Conservation (phyloP, 768 basidiomycete genomes). For the Rhodosporidiobolus sp. region DNA sequence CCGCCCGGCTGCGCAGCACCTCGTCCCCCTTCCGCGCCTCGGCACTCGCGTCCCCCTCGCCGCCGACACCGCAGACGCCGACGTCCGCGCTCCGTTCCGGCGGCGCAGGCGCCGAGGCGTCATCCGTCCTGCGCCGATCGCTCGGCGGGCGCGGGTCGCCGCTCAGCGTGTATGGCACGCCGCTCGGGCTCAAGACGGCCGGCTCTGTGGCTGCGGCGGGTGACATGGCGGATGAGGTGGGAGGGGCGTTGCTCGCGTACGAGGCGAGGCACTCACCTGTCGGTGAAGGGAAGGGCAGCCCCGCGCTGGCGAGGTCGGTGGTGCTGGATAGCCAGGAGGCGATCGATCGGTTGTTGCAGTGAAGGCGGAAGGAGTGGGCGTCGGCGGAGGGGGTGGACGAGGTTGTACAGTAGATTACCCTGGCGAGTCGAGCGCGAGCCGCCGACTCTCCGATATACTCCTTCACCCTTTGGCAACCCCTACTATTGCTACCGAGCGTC, state of each 20-base stretch:
- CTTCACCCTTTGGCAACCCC: not conserved
- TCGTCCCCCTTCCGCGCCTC: conserved; percentile 30
- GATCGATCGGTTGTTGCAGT: conserved; percentile 33
- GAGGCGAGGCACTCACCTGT: conserved; percentile 32
- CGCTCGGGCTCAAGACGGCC: not conserved
- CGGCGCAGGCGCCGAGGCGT: not conserved
- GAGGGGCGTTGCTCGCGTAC: conserved; percentile 15
- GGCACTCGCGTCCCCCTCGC: not conserved
- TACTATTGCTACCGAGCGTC: too few relatives aligned
- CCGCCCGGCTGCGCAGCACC: conserved; percentile 2
- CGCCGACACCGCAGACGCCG: conserved; percentile 32
- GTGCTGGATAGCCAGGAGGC: conserved; percentile 27
- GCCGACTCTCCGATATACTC: not conserved
- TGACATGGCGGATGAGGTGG: conserved; percentile 14
- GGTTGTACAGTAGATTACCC: not conserved
- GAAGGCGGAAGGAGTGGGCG: not conserved
- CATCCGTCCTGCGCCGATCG: conserved; percentile 2
- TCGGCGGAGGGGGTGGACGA: too few relatives aligned
- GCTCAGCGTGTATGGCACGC: not conserved
- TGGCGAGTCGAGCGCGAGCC: not conserved
- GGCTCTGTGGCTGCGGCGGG: not conserved
- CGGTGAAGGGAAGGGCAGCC: not conserved
- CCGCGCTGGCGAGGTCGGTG: not conserved
- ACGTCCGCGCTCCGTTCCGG: conserved; percentile 9
- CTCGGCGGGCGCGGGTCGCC: not conserved